Evolutionary conservation across 345 rosid genomes (phyloP).

Genomic region (Firmiana major): DNA sequence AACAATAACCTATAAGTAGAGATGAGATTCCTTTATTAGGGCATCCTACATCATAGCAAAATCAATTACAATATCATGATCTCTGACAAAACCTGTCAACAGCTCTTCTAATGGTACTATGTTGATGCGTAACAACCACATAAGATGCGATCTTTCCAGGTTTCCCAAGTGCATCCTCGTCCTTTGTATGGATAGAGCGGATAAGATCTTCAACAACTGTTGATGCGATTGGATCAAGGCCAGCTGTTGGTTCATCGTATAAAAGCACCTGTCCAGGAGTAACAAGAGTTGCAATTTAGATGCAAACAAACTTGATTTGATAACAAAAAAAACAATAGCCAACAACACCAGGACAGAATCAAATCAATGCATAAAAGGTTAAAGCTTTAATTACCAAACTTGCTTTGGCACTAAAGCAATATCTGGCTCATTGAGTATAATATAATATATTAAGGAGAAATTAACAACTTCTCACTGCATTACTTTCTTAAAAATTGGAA

Average conservation of each 20-base stretch:
- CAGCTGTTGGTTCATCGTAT: constrained; percentile 95
- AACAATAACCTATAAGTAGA: constrained; percentile 63
- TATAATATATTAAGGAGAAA: not conserved
- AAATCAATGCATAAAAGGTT: not conserved
- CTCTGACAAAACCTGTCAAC: constrained; percentile 70
- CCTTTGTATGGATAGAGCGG: constrained; percentile 70
- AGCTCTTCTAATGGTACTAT: constrained; percentile 91
- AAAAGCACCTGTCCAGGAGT: constrained; percentile 54
- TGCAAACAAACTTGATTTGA: not conserved
- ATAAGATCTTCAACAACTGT: constrained; percentile 99
- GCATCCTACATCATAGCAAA: constrained; percentile 6
- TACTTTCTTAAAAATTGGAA: not conserved
- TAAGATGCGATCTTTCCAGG: constrained; percentile 85
- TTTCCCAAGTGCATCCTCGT: constrained; percentile 51
- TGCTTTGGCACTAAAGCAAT: not conserved
- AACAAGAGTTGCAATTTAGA: not conserved
- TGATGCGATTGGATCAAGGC: constrained; percentile 99
- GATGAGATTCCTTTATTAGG: constrained; percentile 1
- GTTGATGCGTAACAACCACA: constrained; percentile 94
- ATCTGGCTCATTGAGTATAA: not conserved
- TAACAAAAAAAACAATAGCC: not conserved
- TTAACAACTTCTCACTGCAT: not conserved
- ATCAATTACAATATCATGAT: not conserved
- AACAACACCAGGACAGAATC: not conserved
- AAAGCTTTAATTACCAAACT: not conserved